These are phyloP conservation scores for Sporothrix variecibatus DNA, from an alignment of 2,329 filamentous ascomycete species.

Conservation along the genomic window DNA sequence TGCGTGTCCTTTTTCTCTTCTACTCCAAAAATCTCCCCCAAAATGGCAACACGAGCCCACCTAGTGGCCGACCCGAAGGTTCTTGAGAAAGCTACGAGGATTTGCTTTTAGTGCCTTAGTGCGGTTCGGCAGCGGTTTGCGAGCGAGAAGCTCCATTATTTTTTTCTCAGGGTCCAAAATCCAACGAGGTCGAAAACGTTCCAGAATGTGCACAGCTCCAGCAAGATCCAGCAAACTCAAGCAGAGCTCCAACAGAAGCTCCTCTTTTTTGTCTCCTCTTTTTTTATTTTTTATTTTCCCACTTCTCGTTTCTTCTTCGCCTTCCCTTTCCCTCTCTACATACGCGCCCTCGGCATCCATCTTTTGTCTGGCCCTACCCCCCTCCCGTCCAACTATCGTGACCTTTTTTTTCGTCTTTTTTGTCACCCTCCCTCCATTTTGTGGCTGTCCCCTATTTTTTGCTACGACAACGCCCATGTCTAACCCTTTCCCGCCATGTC, in stretches of 20 bases:
- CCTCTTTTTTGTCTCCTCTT: conserved; percentile 16
- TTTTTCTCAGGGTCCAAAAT: not conserved
- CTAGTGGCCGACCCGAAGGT: not conserved
- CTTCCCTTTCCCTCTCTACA: not conserved
- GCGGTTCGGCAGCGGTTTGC: not conserved
- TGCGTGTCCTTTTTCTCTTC: conserved; percentile 7
- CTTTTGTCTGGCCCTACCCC: conserved; percentile 1
- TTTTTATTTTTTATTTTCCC: not conserved
- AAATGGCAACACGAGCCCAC: conserved; percentile 6
- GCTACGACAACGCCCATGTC: conserved; percentile 18
- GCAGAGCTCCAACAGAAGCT: not conserved
- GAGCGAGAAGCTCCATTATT: not conserved
- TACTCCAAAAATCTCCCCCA: not conserved
- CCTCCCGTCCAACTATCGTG: conserved; percentile 7
- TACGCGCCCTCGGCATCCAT: not conserved
- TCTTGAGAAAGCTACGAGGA: not conserved
- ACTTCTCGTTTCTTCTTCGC: not conserved
- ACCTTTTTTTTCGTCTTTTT: not conserved
- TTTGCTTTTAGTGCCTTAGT: not conserved
- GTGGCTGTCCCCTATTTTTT: not conserved
- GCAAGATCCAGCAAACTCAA: not conserved
- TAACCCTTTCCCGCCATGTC: not conserved
- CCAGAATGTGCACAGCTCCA: conserved; percentile 6
- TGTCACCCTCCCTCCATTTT: not conserved
- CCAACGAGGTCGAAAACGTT: conserved; percentile 4